Base-by-base conservation (phyloP, 192 early-diverging fungal genomes). In the Phlyctochytrium arcticum region DNA sequence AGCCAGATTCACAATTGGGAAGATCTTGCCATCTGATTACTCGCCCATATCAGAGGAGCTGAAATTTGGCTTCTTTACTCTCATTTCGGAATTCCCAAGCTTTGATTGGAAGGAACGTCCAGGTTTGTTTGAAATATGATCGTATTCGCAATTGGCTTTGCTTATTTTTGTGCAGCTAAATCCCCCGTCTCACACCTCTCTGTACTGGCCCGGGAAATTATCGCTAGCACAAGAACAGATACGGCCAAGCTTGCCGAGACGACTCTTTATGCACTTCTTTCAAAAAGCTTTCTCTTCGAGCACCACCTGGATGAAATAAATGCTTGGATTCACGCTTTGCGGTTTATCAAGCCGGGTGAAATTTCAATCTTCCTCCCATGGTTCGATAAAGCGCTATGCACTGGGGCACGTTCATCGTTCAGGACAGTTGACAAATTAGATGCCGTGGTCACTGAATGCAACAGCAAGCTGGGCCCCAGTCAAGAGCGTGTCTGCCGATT, bases 41-140 rank as follows among this genome's bases (percentile, higher is more conserved):
- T 49, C 54, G n/a, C 68, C 68, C 26, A 62, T 85, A 3, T 71
- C 81, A n/a, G 49, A 75, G 17, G 79, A 77, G 12, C 64, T 86
- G 2, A 62, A 87, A 48, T 62, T 86, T 46, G 78, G 88, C 70
- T 48, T 91, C 29, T 57, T 92, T 27, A 72, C 83, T 33, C 70
- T 91, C 42, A 62, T 91, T 19, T 54, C 74, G 7, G 76, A 77
- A 30, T 57, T 86, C 30, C 74, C 75, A 21, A 82, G 85, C 19
- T 89, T 92, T 51, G 83, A 85, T 24, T 92, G 90, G 90, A 81
- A 78, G 56, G 85, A 81, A 49, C 81, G 80, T 53, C 49, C 79
- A 46, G 64, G 80, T 78, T n/a, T n/a, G n/a, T n/a, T n/a, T n/a
- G n/a, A n/a, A n/a, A n/a, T n/a, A n/a, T n/a, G n/a, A n/a, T n/a